Evolutionary conservation across 1,139 yeast species (phyloP), one percentile per base, ranked within the genome.

Genomic region (Blastobotrys ciferrii): DNA sequence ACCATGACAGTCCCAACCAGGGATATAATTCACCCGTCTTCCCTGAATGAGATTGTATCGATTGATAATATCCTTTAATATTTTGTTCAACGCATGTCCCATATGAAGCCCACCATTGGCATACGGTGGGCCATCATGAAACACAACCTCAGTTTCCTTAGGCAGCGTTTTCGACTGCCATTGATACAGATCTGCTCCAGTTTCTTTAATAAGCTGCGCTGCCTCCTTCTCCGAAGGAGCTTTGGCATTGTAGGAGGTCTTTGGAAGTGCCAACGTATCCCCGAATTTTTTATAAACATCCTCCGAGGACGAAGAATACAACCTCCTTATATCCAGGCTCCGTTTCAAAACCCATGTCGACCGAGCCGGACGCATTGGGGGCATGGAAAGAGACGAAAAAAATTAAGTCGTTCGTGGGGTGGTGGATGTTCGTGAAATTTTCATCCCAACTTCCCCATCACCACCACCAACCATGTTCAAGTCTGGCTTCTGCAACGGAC

Each of bases 1-100:
- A 0, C 99, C 99, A 69, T 92, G 99, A 62, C 98, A 92, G 65
- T 92, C 99, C 98, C 98, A 92, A 0, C 99, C 99, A 0, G 98
- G 97, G 42, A 76, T 75, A 62, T 87, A 92, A 48, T 76, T 72
- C 4, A 92, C 79, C 42, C 74, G 73, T 53, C 79, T 76, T 19
- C 89, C 85, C 40, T 73, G 68, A 43, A 84, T 66, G 37, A 91
- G 69, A 60, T 87, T 82, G 58, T 74, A 83, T 46, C 99, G 72
- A 55, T 81, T 81, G 48, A 91, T 80, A 46, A 92, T 81, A 67
- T 92, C 99, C 65, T 92, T 92, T 49, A 88, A 68, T 19, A 89
- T 78, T 62, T 92, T 92, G 68, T 92, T 92, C 61, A 92, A 69
- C 0, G 98, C 91, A 68, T 92, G 99, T 1, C 99, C 99, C 53